Base-by-base conservation (phyloP, 2,329 filamentous ascomycete genomes). In the Verticillium dahliae region DNA sequence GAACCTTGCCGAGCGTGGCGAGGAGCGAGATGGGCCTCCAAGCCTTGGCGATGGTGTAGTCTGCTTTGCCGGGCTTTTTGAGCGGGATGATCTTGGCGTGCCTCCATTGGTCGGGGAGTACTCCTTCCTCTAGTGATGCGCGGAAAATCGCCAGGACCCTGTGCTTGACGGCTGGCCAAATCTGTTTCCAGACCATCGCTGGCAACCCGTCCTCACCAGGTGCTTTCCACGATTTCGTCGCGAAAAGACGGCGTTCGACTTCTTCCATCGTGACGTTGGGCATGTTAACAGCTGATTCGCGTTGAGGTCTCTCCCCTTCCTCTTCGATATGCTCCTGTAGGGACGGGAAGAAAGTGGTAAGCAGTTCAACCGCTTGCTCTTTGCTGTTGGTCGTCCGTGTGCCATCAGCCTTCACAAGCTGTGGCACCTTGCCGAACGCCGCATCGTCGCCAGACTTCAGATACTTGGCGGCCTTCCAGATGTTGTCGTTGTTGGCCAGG, bases 381-480 rank as follows among this genome's bases (percentile, higher is more conserved):
- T 37, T 61, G 5, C 56, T 18, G 56, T 62, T 62, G 15, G 39
- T 57, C 6, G 64, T 67, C 9, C 13, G 11, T 27, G 64, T 63
- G 14, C 63, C 62, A 52, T 71, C 67, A 15, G 61, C 63, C 45
- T 61, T 62, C 2, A 22, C 62, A 33, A 69, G 62, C 27, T 61
- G 65, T 38, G 68, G 68, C 18, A 70, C 65, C 58, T 68, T 69
- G 52, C 64, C 65, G 50, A 69, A 70, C 31, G 65, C 65, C 27
- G 66, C 60, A 2, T 63, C 63, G 55, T 65, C 61, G 39, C 65
- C 62, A 1, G 65, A 63, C 45, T 67, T 62, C 15, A 72, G 61
- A 55, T 72, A 71, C 58, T 67, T 70, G 4, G 69, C 68, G 22
- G 68, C 69, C 58, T 71, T 63, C 69, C 65, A 72, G 57, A 71